A percentile compares a stretch with the other conserved stretches of the same genome.
Evolutionary conservation across 2,329 filamentous ascomycete species (phyloP).

Genomic region (Venturia aucupariae): DNA sequence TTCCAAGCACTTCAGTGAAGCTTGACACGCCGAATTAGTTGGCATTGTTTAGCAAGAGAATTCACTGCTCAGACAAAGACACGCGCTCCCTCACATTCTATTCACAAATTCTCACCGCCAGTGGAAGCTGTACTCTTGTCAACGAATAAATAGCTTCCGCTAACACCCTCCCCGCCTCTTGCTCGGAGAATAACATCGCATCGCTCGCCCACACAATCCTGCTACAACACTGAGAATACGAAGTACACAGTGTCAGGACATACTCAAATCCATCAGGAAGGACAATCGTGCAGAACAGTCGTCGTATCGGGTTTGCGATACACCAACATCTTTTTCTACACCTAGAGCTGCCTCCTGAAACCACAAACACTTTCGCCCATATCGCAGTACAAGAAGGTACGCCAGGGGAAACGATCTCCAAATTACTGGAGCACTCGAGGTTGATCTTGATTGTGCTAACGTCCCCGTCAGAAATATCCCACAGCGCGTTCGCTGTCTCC

Average conservation of each 20-base stretch:
- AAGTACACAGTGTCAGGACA: neutral
- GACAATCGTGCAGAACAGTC: neutral
- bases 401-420: neutral
- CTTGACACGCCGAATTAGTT: neutral
- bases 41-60: neutral
- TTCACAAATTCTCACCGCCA: neutral
- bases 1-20: neutral
- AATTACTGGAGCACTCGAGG: neutral
- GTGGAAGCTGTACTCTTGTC: neutral
- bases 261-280: neutral
- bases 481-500: neutral
- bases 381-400: neutral
- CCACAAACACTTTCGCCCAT: neutral
- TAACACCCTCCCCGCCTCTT: neutral
- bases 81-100: neutral
- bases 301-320: neutral
- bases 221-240: neutral
- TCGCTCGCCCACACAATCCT: neutral
- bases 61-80: neutral
- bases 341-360: neutral
- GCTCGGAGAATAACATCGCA: constrained; percentile 2
- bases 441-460: neutral
- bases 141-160: neutral
- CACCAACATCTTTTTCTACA: neutral
- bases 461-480: neutral